These are phyloP conservation scores for Acanthamoeba triangularis DNA, from an alignment of 208 protist species.

Conservation along the genomic window DNA sequence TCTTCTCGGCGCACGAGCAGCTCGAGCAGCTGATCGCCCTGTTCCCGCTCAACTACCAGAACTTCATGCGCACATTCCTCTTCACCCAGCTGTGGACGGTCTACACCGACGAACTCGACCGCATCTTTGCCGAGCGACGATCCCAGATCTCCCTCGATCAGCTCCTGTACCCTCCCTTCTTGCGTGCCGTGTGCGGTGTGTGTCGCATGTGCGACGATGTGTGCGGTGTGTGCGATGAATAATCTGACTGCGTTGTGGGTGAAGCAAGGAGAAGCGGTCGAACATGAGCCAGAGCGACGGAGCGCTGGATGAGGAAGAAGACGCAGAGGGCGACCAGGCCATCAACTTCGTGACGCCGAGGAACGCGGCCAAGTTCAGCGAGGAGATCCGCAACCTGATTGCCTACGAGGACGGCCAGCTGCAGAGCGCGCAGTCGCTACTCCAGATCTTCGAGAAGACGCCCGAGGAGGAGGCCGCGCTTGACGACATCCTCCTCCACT, in stretches of 20 bases:
- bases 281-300: neutral
- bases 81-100: slow-evolving; percentile 66
- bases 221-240: neutral
- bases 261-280: slow-evolving; percentile 8
- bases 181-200: neutral
- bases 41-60: slow-evolving; percentile 49
- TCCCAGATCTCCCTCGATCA: slow-evolving; percentile 29
- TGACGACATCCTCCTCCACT: slow-evolving; percentile 40
- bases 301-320: neutral
- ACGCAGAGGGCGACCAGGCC: neutral
- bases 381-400: slow-evolving; percentile 15
- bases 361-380: slow-evolving; percentile 51
- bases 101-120: slow-evolving; percentile 42
- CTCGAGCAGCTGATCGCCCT: slow-evolving; percentile 50
- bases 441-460: slow-evolving; percentile 51
- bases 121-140: slow-evolving; percentile 33
- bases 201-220: neutral
- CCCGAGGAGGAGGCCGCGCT: slow-evolving; percentile 32
- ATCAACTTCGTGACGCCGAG: slow-evolving; percentile 56
- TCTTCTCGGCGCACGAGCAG: slow-evolving; percentile 28
- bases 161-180: neutral
- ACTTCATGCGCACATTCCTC: slow-evolving; percentile 68
- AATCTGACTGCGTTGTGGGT: neutral
- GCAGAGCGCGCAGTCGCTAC: slow-evolving; percentile 35
- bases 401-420: slow-evolving; percentile 53